Percentiles rank a stretch among this genome's conserved stretches.
Conservation (phyloP, 2,329 filamentous ascomycete species). For the Colletotrichum viniferum region DNA sequence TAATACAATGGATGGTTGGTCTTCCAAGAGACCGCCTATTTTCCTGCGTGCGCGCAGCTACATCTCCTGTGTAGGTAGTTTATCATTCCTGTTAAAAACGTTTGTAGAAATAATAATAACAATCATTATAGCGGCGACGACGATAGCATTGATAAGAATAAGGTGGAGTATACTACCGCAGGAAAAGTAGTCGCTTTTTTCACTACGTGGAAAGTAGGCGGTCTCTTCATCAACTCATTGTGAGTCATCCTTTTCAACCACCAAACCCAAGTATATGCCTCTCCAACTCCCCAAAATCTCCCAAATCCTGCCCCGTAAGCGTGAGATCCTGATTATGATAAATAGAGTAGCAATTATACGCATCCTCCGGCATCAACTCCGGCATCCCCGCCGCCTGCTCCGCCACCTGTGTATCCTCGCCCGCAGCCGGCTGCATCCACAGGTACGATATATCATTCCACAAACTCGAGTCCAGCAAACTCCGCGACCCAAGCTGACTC, state of each 20-base stretch:
- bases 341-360: not conserved
- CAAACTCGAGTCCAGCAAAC: slow-evolving; percentile 10
- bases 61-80: no score
- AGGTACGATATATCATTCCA: slow-evolving; percentile 17
- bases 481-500: slow-evolving; percentile 4
- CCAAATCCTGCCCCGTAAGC: slow-evolving; percentile 4
- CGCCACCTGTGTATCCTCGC: not conserved
- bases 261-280: not conserved
- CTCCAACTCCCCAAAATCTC: slow-evolving; percentile 8
- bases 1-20: no score
- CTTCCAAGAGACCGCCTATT: no score
- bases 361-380: not conserved
- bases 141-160: no score
- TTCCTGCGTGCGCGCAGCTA: no score
- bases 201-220: accelerated
- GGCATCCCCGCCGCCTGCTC: not conserved
- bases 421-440: not conserved
- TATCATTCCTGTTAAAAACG: no score
- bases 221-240: no score
- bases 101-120: no score
- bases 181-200: no score
- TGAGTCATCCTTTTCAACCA: not conserved
- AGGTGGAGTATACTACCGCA: accelerated
- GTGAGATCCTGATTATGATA: not conserved
- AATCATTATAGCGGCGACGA: no score